Evolutionary conservation across 176 grass and related monocot species (phyloP).

Genomic region (Oryza officinalis): DNA sequence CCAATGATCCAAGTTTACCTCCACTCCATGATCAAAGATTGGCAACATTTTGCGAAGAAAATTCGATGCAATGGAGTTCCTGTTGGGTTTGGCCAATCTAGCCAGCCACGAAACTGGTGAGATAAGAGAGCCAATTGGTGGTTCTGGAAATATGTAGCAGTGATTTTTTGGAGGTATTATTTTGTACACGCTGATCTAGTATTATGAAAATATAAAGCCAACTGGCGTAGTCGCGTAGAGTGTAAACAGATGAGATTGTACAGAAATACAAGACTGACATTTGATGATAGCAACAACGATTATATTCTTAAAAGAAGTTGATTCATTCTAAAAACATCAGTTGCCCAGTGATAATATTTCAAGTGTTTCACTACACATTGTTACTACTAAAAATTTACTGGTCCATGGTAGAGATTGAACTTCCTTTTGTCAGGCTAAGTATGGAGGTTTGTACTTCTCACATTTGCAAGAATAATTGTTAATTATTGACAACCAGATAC

Average conservation of each 20-base stretch:
- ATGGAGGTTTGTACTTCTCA: not conserved
- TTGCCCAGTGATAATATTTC: not conserved
- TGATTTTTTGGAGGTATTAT: not conserved
- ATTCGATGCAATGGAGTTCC: not conserved
- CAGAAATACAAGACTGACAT: not conserved
- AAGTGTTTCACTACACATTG: not conserved
- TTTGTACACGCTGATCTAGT: not conserved
- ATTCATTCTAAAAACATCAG: not conserved
- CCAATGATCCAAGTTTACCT: not conserved
- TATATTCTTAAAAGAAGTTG: not conserved
- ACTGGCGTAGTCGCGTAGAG: not conserved
- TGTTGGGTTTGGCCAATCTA: not conserved
- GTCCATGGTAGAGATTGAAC: not conserved
- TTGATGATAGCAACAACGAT: not conserved
- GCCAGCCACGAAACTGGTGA: no score
- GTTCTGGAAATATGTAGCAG: not conserved
- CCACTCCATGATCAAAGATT: not conserved
- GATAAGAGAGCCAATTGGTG: not conserved
- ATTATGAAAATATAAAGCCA: not conserved
- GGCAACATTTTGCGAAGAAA: not conserved
- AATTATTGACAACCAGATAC: not conserved
- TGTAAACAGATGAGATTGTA: not conserved
- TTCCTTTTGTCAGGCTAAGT: not conserved
- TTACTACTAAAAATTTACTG: not conserved
- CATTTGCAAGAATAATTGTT: not conserved